Conservation (phyloP, 1,139 yeast species). For the Pichia norvegensis region DNA sequence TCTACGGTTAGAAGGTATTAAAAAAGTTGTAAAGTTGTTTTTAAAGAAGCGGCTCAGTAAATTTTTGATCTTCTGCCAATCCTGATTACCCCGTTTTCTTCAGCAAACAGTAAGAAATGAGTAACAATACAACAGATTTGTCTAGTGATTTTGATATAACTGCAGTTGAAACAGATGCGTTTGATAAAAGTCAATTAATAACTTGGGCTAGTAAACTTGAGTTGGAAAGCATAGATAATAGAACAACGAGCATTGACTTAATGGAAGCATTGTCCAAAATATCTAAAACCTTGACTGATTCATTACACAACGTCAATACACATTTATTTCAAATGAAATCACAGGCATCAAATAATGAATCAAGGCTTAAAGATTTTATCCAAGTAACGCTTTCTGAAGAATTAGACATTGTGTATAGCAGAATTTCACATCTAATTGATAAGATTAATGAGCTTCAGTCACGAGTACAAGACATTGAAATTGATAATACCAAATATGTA, state of each 20-base stretch:
- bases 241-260: conserved; percentile 29
- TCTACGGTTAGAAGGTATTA: too few species aligned
- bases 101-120: neutral
- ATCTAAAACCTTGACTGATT: conserved; percentile 13
- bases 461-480: neutral
- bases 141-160: conserved; percentile 11
- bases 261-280: conserved; percentile 15
- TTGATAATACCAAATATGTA: neutral
- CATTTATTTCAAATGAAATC: conserved; percentile 6
- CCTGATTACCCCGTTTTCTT: neutral
- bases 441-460: conserved; percentile 4
- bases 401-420: conserved; percentile 9
- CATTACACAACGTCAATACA: conserved; percentile 7
- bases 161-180: conserved; percentile 5
- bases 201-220: conserved; percentile 41
- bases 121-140: conserved; percentile 4
- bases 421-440: neutral
- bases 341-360: neutral
- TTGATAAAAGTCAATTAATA: conserved; percentile 25
- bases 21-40: neutral
- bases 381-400: conserved; percentile 5
- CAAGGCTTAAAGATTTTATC: conserved; percentile 6
- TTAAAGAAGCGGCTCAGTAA: neutral
- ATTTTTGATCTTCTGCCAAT: neutral
- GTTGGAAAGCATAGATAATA: conserved; percentile 35